phyloP scores from a whole-genome alignment of 352 stramenopile species.

The Halophytophthora polymorphica region DNA sequence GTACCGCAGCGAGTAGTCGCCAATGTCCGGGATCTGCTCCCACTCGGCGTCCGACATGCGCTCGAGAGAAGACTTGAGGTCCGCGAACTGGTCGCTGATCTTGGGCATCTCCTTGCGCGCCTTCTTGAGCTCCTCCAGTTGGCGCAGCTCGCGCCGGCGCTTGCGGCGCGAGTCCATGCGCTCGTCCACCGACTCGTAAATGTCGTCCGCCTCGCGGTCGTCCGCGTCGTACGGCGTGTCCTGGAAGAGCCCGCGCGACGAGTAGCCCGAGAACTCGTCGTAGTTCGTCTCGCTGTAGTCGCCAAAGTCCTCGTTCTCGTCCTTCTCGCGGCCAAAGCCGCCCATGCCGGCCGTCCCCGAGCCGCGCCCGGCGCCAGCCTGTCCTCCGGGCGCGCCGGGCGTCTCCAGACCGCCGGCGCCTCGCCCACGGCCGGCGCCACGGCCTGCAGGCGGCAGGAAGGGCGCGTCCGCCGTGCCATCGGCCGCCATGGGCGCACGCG shows the following conservation, averaged over 20 bases:
- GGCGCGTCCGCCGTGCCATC: conserved; percentile 66
- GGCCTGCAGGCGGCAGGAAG: conserved; percentile 56
- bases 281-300: conserved; percentile 92
- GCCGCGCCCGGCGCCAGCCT: conserved; percentile 48
- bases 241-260: conserved; percentile 84
- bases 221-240: conserved; percentile 95
- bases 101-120: conserved; percentile 86
- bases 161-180: conserved; percentile 93
- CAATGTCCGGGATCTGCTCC: conserved; percentile 96
- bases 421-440: conserved; percentile 72
- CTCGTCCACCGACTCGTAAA: conserved; percentile 96
- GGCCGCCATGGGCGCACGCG: conserved; percentile 54
- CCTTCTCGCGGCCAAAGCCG: conserved; percentile 79
- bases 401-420: conserved; percentile 13
- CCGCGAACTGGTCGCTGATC: conserved; percentile 97
- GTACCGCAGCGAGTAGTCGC: conserved; percentile 93
- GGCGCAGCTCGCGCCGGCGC: conserved; percentile 76
- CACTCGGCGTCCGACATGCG: conserved; percentile 93
- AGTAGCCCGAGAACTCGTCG: conserved; percentile 90
- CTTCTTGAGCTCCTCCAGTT: conserved; percentile 87
- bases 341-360: conserved; percentile 79
- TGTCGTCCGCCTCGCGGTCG: conserved; percentile 94
- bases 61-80: conserved; percentile 94
- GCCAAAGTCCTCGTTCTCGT: conserved; percentile 85
- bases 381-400: conserved; percentile 8